A percentile compares a stretch with the other conserved stretches of the same genome.
Conservation (phyloP, 1,284 basidiomycete genomes). For the Cryptococcus sp. region DNA sequence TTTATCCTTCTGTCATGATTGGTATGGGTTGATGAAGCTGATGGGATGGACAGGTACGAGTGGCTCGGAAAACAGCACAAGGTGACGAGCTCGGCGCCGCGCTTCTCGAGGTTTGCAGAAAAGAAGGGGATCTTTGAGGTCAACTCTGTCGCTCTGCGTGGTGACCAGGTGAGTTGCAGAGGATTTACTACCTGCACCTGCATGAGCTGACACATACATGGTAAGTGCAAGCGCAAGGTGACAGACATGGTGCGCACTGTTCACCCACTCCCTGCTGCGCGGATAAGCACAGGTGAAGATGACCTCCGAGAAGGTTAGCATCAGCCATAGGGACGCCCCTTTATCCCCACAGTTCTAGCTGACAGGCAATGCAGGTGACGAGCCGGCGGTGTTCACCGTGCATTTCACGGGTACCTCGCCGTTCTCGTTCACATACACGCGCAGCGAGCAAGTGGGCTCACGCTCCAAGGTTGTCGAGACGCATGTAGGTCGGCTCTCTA, state of each 20-base stretch:
- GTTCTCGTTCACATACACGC: slow-evolving; percentile 91
- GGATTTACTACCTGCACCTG: background rate
- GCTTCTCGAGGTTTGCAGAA: slow-evolving; percentile 79
- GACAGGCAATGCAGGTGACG: slow-evolving; percentile 60
- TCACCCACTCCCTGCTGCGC: slow-evolving; percentile 79
- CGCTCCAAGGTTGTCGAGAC: slow-evolving; percentile 70
- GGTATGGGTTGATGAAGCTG: background rate
- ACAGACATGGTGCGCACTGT: slow-evolving; percentile 72
- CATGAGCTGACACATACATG: slow-evolving; percentile 4
- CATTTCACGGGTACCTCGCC: slow-evolving; percentile 84
- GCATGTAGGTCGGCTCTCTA: slow-evolving; percentile 51
- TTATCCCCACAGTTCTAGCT: background rate
- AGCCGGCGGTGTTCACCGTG: slow-evolving; percentile 83
- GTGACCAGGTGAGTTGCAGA: slow-evolving; percentile 62
- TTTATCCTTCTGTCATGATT: background rate
- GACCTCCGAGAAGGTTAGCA: slow-evolving; percentile 73
- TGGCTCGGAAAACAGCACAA: slow-evolving; percentile 72
- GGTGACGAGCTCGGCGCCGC: slow-evolving; percentile 71
- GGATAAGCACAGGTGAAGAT: slow-evolving; percentile 82
- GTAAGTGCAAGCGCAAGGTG: slow-evolving; percentile 55
- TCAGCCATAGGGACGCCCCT: background rate
- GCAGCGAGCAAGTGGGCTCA: slow-evolving; percentile 51
- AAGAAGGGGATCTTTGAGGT: slow-evolving; percentile 76
- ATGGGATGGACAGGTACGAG: slow-evolving; percentile 60
- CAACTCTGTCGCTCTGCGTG: slow-evolving; percentile 82